phyloP scores from a whole-genome alignment of 257 asterid genomes.

The Fraxinus pennsylvanica region DNA sequence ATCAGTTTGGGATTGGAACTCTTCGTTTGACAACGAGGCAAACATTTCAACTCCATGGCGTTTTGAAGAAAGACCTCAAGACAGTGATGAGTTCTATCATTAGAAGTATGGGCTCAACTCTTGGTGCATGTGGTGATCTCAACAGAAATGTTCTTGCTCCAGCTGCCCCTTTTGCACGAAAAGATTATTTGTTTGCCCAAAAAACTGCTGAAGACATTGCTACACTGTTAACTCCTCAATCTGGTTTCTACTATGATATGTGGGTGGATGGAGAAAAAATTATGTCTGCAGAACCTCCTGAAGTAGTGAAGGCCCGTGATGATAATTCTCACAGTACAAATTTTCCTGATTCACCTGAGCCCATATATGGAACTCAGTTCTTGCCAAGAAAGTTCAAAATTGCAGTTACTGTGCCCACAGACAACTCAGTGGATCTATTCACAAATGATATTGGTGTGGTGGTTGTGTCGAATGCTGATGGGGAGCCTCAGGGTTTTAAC shows the following conservation, averaged over 20 bases:
- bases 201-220: constrained; percentile 93
- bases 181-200: constrained; percentile 92
- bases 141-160: constrained; percentile 97
- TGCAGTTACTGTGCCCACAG: constrained; percentile 92
- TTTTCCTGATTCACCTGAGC: constrained; percentile 89
- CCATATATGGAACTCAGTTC: constrained; percentile 96
- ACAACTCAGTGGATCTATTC: constrained; percentile 88
- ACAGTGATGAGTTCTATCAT: constrained; percentile 91
- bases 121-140: constrained; percentile 98
- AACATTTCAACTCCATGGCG: constrained; percentile 96
- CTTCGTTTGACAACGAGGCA: constrained; percentile 98
- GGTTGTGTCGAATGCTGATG: constrained; percentile 72
- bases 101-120: constrained; percentile 85
- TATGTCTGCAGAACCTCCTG: constrained; percentile 87
- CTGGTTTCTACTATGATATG: constrained; percentile 97
- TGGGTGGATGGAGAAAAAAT: constrained; percentile 96
- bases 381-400: constrained; percentile 95
- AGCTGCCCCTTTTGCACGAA: constrained; percentile 68
- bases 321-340: constrained; percentile 92
- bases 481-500: constrained; percentile 94
- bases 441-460: constrained; percentile 92
- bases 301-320: constrained; percentile 81
- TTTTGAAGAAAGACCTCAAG: constrained; percentile 80
- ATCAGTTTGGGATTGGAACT: constrained; percentile 86
- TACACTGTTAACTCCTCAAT: constrained; percentile 91